These are phyloP conservation scores for Talaromyces trachyspermus DNA, from an alignment of 495 filamentous ascomycete genomes.

Conservation along the genomic window DNA sequence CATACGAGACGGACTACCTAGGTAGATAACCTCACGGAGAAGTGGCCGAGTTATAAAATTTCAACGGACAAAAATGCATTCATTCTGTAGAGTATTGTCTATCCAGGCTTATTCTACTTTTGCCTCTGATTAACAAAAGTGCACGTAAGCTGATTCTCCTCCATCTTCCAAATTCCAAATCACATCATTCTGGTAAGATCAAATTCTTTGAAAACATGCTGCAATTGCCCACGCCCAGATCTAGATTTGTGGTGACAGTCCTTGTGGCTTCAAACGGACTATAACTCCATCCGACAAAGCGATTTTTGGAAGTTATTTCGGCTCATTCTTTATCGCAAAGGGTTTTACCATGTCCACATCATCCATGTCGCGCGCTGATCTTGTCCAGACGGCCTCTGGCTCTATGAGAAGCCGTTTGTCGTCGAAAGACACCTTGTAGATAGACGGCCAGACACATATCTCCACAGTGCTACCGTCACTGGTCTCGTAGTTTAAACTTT, in stretches of 20 bases:
- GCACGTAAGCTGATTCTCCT: too few species aligned
- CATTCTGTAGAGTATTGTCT: too few species aligned
- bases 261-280: neutral
- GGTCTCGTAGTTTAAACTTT: neutral
- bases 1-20: too few species aligned
- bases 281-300: neutral
- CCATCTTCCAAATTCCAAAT: too few species aligned
- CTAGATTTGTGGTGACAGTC: neutral
- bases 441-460: neutral
- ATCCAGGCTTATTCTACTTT: too few species aligned
- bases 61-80: too few species aligned
- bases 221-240: neutral
- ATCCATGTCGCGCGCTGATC: neutral
- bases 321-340: too few species aligned
- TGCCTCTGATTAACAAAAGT: too few species aligned
- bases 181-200: too few species aligned
- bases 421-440: neutral
- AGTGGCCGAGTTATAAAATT: too few species aligned
- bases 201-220: too few species aligned
- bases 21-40: too few species aligned
- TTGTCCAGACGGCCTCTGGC: slow-evolving; percentile 1
- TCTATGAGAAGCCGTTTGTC: neutral
- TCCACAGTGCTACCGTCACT: neutral
- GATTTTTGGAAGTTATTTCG: neutral
- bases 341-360: neutral